Conservation (phyloP, 805 yeast genomes). For the Wickerhamomyces xylosicus region DNA sequence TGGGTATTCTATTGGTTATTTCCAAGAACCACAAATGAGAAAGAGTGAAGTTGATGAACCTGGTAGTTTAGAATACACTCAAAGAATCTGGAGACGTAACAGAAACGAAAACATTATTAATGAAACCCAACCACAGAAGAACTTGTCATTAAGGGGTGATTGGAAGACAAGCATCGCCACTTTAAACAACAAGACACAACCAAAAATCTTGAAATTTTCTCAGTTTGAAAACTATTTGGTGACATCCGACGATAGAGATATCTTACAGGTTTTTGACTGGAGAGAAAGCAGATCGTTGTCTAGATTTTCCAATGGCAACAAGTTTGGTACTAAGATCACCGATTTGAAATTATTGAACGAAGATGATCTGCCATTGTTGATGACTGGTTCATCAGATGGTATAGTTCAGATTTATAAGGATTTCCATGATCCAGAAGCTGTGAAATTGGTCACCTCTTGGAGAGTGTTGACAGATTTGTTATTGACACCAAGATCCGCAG, state of each 20-base stretch:
- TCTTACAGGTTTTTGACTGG: slow-evolving; percentile 87
- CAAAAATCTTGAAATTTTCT: slow-evolving; percentile 67
- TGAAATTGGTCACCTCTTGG: slow-evolving; percentile 79
- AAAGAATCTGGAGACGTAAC: slow-evolving; percentile 79
- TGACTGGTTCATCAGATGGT: slow-evolving; percentile 92
- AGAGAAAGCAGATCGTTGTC: slow-evolving; percentile 42
- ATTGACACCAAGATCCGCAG: slow-evolving; percentile 71
- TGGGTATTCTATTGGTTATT: slow-evolving; percentile 76
- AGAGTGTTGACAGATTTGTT: slow-evolving; percentile 82
- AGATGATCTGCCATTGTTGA: slow-evolving; percentile 76
- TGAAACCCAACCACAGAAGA: slow-evolving; percentile 86
- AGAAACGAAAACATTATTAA: slow-evolving; percentile 81
- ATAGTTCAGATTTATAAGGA: slow-evolving; percentile 79
- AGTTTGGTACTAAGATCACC: slow-evolving; percentile 80
- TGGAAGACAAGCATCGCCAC: slow-evolving; percentile 62
- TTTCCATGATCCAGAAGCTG: slow-evolving; percentile 44
- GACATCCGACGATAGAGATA: slow-evolving; percentile 76
- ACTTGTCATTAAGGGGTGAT: slow-evolving; percentile 68
- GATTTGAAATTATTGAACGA: slow-evolving; percentile 83
- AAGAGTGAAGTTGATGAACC: slow-evolving; percentile 81
- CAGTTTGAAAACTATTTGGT: slow-evolving; percentile 84
- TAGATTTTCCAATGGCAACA: slow-evolving; percentile 74
- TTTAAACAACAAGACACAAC: slow-evolving; percentile 69
- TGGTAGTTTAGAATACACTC: slow-evolving; percentile 78
- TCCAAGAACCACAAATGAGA: slow-evolving; percentile 93